Evolutionary conservation across 2,329 filamentous ascomycete species (phyloP), one percentile per base, ranked within the genome.

Genomic region (Stachybotrys elegans): DNA sequence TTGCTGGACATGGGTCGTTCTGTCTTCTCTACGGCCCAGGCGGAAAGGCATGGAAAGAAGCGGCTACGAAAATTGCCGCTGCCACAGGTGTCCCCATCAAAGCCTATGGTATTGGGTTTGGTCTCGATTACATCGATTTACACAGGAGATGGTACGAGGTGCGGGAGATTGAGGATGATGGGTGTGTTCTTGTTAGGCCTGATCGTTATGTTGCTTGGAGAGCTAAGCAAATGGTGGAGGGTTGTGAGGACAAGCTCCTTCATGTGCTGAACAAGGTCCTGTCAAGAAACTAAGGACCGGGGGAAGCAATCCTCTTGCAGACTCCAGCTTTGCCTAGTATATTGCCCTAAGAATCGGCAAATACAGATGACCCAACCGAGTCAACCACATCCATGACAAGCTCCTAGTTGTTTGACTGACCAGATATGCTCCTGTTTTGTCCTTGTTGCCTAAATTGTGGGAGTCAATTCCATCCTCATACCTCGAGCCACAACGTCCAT

Each of bases 201-300:
- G 81, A 84, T 62, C 61, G 73, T 16, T 78, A 78, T 49, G 71
- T 83, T 6, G 74, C 70, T 3, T 82, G 78, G 78, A 62, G 75
- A n/a, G 43, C 45, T 4, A 12, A n/a, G 36, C 13, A 19, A 39
- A 3, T 16, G 12, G 21, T 39, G 6, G 11, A 19, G 12, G 20
- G 23, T 14, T 39, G 17, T 21, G 19, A 39, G 20, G 21, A 16
- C 20, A 39, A 39, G 36, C 36, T 39, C 12, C 4, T 39, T 19
- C 11, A 39, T 14, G 36, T 39, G 2, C 13, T 39, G 36, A 39
- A 39, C 20, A 39, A 22, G 13, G 36, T 39, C 8, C 20, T 39
- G 14, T 22, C 36, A 13, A 39, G 36, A 32, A 5, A 5, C 29
- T n/a, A n/a, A n/a, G n/a, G n/a, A n/a, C n/a, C n/a, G n/a, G n/a